Evolutionary conservation across 140 eudicot species (phyloP), one percentile per base, ranked within the genome.

Genomic region (Oenanthe javanica): DNA sequence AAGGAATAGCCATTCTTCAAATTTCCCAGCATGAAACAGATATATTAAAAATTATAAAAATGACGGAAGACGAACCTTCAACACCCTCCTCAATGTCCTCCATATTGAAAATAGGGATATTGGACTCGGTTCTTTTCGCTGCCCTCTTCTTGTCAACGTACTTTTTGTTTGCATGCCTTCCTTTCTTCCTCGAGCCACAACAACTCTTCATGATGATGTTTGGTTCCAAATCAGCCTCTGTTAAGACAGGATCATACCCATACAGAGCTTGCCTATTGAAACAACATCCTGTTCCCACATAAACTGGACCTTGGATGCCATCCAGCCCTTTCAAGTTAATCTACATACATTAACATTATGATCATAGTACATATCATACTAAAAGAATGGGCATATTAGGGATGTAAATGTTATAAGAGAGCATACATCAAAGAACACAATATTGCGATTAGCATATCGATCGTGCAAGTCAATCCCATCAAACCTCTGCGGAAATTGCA

Each of bases 401-500:
- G 54, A 21, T 42, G 52, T 45, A 45, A 72, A 40, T 10, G 52
- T 45, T 1, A 21, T 21, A 5, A 72, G 54, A 45, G 25, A 76
- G 85, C 92, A 45, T 76, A 93, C 98, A 84, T 93, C 98, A 71
- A 93, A 91, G 86, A 93, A 93, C 83, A 93, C 98, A 59, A 91
- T 91, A 74, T 93, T 93, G 77, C 96, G 89, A 82, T 93, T 93
- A 80, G 98, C 96, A 79, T 93, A 93, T 84, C 98, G 90, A 93
- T 92, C 97, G 73, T 90, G 96, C 79, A 80, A 70, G 75, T 92
- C 97, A 77, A 92, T 92, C 82, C 97, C 97, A 81, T 92, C 97
- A 64, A 92, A 92, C 57, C 97, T 85, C 79, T 92, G 97, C 2
- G 97, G 97, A 81, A 92, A 92, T 81, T 92, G 96, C 31, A 90